Evolutionary conservation across 768 basidiomycete genomes (phyloP).

Genomic region (Russula emetica): DNA sequence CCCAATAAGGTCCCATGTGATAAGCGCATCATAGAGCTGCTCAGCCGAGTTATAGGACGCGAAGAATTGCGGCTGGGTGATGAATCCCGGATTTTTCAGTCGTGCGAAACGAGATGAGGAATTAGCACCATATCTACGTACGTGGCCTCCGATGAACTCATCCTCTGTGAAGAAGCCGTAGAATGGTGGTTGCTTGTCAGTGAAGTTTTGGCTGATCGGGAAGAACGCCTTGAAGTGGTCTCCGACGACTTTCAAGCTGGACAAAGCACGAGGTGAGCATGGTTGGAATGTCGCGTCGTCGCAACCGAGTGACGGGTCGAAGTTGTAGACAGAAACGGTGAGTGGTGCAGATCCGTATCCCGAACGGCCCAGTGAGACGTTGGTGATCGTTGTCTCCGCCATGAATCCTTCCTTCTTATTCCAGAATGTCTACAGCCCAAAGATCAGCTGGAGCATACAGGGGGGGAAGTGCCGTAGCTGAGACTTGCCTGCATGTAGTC

Average conservation of each 20-base stretch:
- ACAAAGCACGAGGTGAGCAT: slow-evolving; percentile 34
- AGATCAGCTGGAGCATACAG: too few species aligned
- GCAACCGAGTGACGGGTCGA: slow-evolving; percentile 31
- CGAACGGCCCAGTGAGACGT: slow-evolving; percentile 2
- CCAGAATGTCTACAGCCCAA: slow-evolving; percentile 17
- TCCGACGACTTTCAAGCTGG: slow-evolving; percentile 30
- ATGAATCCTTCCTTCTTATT: slow-evolving; percentile 18
- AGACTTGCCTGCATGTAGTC: slow-evolving; percentile 24
- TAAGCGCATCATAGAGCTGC: slow-evolving; percentile 33
- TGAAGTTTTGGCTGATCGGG: slow-evolving; percentile 31
- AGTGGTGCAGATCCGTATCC: slow-evolving; percentile 21
- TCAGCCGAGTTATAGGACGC: slow-evolving; percentile 32
- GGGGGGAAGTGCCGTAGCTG: too few species aligned
- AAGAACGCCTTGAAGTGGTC: slow-evolving; percentile 34
- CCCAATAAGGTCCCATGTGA: slow-evolving; percentile 30
- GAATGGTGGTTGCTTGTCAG: slow-evolving; percentile 4
- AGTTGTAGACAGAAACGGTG: slow-evolving; percentile 34
- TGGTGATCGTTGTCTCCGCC: slow-evolving; percentile 16
- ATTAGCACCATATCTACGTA: not conserved
- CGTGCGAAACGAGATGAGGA: not conserved
- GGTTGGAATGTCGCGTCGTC: slow-evolving; percentile 36
- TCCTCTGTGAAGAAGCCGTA: slow-evolving; percentile 23
- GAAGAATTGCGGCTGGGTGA: slow-evolving; percentile 31
- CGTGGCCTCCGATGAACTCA: slow-evolving; percentile 29
- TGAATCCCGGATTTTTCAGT: not conserved